Percentiles rank a stretch among this genome's conserved stretches.
phyloP scores from a whole-genome alignment of 148 eudicot species.

The Rhododendron henanense region DNA sequence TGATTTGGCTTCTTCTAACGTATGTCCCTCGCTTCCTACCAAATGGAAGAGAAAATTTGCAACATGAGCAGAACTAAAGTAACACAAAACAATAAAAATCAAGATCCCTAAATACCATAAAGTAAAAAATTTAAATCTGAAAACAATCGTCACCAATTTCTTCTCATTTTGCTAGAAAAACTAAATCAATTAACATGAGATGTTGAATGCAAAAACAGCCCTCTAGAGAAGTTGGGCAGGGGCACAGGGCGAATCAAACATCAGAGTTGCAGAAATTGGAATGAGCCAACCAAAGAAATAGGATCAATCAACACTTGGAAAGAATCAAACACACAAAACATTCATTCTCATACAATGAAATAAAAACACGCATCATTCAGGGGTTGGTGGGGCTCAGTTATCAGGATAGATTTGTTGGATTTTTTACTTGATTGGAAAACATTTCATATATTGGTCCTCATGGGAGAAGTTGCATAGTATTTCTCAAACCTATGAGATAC shows the following conservation, averaged over 20 bases:
- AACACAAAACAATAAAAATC: neutral
- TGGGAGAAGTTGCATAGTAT: neutral
- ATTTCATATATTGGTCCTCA: neutral
- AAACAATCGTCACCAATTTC: neutral
- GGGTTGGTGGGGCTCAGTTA: neutral
- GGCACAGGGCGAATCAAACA: neutral
- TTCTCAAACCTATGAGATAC: neutral
- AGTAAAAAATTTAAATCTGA: neutral
- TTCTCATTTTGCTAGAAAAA: neutral
- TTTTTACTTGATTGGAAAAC: neutral
- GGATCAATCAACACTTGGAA: neutral
- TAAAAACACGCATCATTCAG: neutral
- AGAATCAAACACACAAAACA: neutral
- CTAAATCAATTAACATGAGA: neutral
- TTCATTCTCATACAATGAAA: neutral
- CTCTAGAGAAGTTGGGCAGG: neutral
- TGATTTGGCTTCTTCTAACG: conserved; percentile 94
- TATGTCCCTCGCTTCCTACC: conserved; percentile 98
- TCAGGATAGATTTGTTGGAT: neutral
- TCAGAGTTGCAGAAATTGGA: neutral
- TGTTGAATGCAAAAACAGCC: neutral
- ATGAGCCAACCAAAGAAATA: neutral
- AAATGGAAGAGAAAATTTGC: neutral
- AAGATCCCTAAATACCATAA: neutral
- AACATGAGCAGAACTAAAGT: neutral